Conservation (phyloP, 73 alveolate species). For the Chromera velia region DNA sequence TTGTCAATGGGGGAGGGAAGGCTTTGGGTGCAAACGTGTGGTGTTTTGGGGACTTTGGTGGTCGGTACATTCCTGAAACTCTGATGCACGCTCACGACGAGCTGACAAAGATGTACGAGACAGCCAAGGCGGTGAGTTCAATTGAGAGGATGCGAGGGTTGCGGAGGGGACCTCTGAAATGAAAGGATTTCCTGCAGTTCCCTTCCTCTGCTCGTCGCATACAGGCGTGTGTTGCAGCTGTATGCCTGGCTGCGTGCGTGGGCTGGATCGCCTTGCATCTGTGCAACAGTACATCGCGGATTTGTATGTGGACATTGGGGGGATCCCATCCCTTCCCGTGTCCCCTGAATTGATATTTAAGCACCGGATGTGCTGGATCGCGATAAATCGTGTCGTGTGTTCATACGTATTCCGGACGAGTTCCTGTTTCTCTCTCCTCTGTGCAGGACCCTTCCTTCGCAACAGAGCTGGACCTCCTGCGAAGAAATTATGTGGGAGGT, state of each 20-base stretch:
- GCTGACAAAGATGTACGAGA: slow-evolving; percentile 19
- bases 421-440: neutral
- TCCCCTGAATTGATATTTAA: neutral
- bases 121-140: slow-evolving; percentile 18
- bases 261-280: neutral
- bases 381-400: neutral
- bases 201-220: too few species aligned
- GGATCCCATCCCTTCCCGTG: neutral
- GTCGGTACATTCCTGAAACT: slow-evolving; percentile 26
- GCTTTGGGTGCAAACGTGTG: slow-evolving; percentile 23
- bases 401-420: neutral
- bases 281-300: neutral
- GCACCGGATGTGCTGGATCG: neutral
- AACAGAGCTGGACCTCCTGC: slow-evolving; percentile 30
- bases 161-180: too few species aligned
- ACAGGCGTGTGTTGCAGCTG: too few species aligned
- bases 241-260: neutral
- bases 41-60: slow-evolving; percentile 21
- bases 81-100: slow-evolving; percentile 27
- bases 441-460: slow-evolving; percentile 8
- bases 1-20: slow-evolving; percentile 1
- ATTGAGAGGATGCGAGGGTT: neutral
- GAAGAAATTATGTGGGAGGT: slow-evolving; percentile 37
- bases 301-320: neutral
- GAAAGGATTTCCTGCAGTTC: too few species aligned